A percentile compares a stretch with the other conserved stretches of the same genome.
Conservation (phyloP, 257 asterid genomes). For the Petunia secreta region DNA sequence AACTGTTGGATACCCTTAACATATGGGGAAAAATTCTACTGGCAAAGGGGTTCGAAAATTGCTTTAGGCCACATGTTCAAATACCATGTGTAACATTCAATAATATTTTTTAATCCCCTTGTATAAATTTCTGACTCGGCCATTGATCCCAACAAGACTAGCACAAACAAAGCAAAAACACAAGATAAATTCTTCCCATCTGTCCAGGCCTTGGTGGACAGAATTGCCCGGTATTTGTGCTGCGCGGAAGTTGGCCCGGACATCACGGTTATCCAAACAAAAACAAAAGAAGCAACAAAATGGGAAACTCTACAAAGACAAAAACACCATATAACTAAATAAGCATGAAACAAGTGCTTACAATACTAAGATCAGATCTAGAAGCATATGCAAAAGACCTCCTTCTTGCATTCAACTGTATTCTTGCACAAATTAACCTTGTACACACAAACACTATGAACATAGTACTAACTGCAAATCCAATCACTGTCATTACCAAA, state of each 20-base stretch:
- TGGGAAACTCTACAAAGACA: conserved; percentile 22
- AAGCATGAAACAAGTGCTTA: conserved; percentile 44
- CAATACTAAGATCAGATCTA: conserved; percentile 74
- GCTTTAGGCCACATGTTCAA: too few relatives aligned
- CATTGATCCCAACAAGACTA: not conserved
- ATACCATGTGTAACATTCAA: too few relatives aligned
- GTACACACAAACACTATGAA: conserved; percentile 85
- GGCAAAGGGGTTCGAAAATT: too few relatives aligned
- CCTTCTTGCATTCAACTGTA: conserved; percentile 59
- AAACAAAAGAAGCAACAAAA: conserved; percentile 17
- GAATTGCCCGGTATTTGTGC: too few relatives aligned
- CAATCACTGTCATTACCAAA: conserved; percentile 92
- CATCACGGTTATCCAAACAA: not conserved
- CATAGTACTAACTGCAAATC: conserved; percentile 71
- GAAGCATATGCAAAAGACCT: conserved; percentile 49
- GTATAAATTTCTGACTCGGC: too few relatives aligned
- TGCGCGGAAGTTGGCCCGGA: too few relatives aligned
- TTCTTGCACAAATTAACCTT: conserved; percentile 81
- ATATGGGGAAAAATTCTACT: too few relatives aligned
- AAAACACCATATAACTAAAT: not conserved
- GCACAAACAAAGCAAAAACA: not conserved
- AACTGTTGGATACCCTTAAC: too few relatives aligned
- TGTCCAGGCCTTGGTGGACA: too few relatives aligned
- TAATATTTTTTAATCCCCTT: too few relatives aligned
- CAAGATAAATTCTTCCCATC: not conserved